Percentiles rank a stretch among this genome's conserved stretches.
Conservation (phyloP, 441 rosid species). For the Biscutella laevigata region DNA sequence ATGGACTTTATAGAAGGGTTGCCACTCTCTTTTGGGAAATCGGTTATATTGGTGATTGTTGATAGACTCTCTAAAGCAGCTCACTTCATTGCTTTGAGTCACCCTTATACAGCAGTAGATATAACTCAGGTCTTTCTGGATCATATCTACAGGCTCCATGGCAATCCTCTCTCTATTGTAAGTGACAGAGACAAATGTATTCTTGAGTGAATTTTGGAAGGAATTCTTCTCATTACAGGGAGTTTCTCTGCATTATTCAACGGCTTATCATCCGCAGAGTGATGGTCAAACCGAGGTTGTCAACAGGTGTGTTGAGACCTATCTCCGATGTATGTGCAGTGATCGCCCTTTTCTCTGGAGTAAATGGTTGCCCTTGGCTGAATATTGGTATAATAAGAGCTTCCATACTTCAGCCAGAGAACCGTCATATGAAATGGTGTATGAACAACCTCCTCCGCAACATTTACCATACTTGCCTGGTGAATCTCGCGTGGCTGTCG, state of each 20-base stretch:
- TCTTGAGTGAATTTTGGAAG: background rate
- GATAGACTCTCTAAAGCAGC: background rate
- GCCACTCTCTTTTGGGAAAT: background rate
- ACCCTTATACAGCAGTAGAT: no score
- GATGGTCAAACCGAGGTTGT: background rate
- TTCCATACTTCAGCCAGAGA: background rate
- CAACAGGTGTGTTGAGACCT: background rate
- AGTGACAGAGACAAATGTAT: background rate
- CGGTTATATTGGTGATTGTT: background rate
- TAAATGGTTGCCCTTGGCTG: background rate
- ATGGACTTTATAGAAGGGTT: background rate
- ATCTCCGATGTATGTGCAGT: background rate
- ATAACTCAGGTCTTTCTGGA: no score
- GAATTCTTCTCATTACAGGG: background rate
- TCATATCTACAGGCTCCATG: background rate
- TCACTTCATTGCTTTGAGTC: background rate
- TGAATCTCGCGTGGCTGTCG: background rate
- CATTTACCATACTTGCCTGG: background rate
- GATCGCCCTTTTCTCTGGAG: background rate
- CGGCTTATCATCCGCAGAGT: background rate
- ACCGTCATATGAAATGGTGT: background rate
- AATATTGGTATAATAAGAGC: background rate
- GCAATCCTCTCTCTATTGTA: background rate
- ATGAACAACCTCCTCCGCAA: no score
- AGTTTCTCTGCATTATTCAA: background rate